Evolutionary conservation across 805 yeast species (phyloP).

Genomic region (Sugiyamaella smithiae): DNA sequence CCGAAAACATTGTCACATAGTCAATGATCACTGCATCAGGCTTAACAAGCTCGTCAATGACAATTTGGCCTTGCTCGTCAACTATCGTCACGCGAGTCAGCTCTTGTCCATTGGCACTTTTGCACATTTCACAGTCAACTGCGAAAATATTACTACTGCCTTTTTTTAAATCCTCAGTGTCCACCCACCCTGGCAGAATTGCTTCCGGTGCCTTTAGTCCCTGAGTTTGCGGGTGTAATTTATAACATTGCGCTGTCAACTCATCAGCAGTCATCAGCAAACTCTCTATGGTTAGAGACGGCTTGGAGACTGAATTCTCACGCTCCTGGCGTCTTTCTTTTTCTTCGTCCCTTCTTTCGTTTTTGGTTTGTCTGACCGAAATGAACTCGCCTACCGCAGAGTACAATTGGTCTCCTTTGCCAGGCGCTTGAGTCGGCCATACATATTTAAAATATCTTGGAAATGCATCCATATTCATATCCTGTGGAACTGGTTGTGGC

Average conservation of each 20-base stretch:
- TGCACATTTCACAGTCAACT: constrained; percentile 93
- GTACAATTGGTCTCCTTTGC: constrained; percentile 54
- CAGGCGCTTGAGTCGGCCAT: constrained; percentile 62
- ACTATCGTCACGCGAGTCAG: constrained; percentile 76
- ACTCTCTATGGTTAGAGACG: constrained; percentile 45
- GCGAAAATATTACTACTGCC: constrained; percentile 65
- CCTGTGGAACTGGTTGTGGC: constrained; percentile 10
- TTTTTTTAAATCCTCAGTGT: constrained; percentile 43
- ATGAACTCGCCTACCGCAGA: constrained; percentile 56
- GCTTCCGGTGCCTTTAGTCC: constrained; percentile 9
- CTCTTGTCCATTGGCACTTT: constrained; percentile 49
- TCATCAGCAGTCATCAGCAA: constrained; percentile 51
- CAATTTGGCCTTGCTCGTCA: constrained; percentile 52
- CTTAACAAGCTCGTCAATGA: constrained; percentile 72
- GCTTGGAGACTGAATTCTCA: constrained; percentile 26
- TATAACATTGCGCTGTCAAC: constrained; percentile 52
- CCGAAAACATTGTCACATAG: constrained; percentile 81
- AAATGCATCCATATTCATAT: constrained; percentile 33
- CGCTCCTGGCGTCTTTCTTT: constrained; percentile 31
- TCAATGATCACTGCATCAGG: constrained; percentile 74
- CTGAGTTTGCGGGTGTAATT: constrained; percentile 49
- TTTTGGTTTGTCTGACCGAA: constrained; percentile 53
- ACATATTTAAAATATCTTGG: constrained; percentile 42
- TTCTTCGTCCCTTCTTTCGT: constrained; percentile 46
- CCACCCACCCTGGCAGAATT: constrained; percentile 42